Conservation (phyloP, 2,329 filamentous ascomycete species). For the Herpotrichia juniperi region DNA sequence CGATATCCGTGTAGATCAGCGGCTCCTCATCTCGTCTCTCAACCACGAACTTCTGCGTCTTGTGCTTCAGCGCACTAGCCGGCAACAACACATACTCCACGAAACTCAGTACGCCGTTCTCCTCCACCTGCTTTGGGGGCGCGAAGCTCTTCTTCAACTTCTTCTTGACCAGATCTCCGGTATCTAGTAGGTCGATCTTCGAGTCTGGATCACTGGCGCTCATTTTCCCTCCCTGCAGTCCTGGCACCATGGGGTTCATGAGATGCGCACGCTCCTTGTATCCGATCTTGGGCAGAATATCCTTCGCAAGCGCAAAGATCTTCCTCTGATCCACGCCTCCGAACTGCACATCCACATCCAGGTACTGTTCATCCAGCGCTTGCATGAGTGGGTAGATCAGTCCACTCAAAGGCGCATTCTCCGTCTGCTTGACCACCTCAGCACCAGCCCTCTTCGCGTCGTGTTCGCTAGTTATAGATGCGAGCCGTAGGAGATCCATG, state of each 20-base stretch:
- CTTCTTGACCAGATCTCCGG: constrained; percentile 73
- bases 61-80: constrained; percentile 66
- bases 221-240: constrained; percentile 85
- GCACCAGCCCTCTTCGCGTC: constrained; percentile 89
- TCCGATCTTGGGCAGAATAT: constrained; percentile 83
- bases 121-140: constrained; percentile 75
- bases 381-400: constrained; percentile 88
- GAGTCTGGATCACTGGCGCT: constrained; percentile 70
- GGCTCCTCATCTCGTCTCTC: constrained; percentile 73
- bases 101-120: constrained; percentile 86
- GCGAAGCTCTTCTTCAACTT: constrained; percentile 76
- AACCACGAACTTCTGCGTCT: constrained; percentile 69
- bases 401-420: constrained; percentile 74
- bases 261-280: constrained; percentile 77
- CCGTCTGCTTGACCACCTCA: constrained; percentile 92
- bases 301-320: constrained; percentile 84
- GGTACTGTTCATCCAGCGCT: constrained; percentile 81
- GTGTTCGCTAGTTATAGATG: constrained; percentile 73
- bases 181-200: constrained; percentile 93
- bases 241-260: constrained; percentile 89
- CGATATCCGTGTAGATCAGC: constrained; percentile 78
- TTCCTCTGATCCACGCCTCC: constrained; percentile 82
- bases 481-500: constrained; percentile 86
- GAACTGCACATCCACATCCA: constrained; percentile 87
- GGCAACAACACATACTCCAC: constrained; percentile 88